Evolutionary conservation across 352 stramenopile genomes (phyloP).

Genomic region (Phytopythium helicoides): DNA sequence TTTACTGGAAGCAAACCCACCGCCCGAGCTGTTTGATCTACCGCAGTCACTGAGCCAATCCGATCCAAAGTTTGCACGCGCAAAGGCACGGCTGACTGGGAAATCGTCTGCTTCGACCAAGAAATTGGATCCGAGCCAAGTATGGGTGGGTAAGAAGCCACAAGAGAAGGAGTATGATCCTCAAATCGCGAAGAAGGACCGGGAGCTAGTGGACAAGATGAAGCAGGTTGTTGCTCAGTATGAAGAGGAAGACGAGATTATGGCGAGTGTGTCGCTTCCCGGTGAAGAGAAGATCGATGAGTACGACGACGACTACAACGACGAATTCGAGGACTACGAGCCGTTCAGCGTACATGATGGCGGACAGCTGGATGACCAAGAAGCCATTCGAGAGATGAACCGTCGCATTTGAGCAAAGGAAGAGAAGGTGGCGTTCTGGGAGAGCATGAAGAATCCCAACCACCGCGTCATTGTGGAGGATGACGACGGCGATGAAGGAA

Average conservation of each 20-base stretch:
- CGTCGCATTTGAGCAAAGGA: conserved; percentile 46
- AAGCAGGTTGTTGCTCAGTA: conserved; percentile 54
- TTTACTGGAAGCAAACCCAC: conserved; percentile 49
- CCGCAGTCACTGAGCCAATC: conserved; percentile 23
- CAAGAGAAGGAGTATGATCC: conserved; percentile 61
- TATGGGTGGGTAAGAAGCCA: conserved; percentile 69
- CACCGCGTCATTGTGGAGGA: conserved; percentile 11
- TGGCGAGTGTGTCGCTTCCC: conserved; percentile 4
- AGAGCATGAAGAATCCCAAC: conserved; percentile 67
- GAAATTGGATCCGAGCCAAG: conserved; percentile 43
- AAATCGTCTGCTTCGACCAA: conserved; percentile 12
- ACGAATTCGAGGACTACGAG: conserved; percentile 83
- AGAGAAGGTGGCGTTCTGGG: conserved; percentile 65
- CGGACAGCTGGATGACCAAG: conserved; percentile 41
- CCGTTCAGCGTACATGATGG: conserved; percentile 52
- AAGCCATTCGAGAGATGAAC: conserved; percentile 55
- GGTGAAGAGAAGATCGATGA: conserved; percentile 34
- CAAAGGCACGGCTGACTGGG: conserved; percentile 27
- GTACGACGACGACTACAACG: conserved; percentile 86
- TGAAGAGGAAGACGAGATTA: conserved; percentile 42
- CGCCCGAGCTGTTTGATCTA: conserved; percentile 30
- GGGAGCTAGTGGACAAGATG: conserved; percentile 46
- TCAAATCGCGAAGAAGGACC: conserved; percentile 43
- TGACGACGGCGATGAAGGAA: conserved; percentile 16
- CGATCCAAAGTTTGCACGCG: conserved; percentile 22